Conservation (phyloP, 2,329 filamentous ascomycete genomes). For the Alternaria longipes region DNA sequence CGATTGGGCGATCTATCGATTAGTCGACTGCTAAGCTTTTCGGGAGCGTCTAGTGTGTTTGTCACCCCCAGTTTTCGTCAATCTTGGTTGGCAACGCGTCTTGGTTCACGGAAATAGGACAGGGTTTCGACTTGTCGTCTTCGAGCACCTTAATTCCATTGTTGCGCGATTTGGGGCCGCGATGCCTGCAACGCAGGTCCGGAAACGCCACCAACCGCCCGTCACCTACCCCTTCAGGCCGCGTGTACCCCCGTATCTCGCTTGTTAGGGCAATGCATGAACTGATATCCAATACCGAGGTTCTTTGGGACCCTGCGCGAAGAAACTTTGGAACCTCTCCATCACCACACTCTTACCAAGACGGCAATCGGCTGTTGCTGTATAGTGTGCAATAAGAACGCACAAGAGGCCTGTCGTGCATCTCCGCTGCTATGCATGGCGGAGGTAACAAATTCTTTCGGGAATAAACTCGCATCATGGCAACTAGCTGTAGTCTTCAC, state of each 20-base stretch:
- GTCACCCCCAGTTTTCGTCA: neutral
- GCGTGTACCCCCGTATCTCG: neutral
- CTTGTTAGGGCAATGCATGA: neutral
- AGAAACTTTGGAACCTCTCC: neutral
- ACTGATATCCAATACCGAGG: neutral
- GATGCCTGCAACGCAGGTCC: conserved; percentile 1
- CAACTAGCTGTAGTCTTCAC: too few relatives aligned
- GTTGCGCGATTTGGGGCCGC: neutral
- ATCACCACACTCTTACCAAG: neutral
- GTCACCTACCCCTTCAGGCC: neutral
- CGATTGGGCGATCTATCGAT: conserved; percentile 8
- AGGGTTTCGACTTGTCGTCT: neutral
- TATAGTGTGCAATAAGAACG: neutral
- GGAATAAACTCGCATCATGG: neutral
- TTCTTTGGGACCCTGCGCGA: neutral
- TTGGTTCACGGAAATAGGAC: neutral
- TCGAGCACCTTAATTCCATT: neutral
- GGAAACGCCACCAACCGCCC: neutral
- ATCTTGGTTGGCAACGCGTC: neutral
- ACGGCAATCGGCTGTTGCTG: neutral
- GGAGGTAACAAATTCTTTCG: neutral
- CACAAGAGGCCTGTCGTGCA: too few relatives aligned
- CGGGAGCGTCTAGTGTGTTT: neutral
- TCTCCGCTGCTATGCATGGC: too few relatives aligned
- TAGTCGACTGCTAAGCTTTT: conserved; percentile 2